Base-by-base conservation (phyloP, 2,329 filamentous ascomycete species). In the Aspergillus nomiae region DNA sequence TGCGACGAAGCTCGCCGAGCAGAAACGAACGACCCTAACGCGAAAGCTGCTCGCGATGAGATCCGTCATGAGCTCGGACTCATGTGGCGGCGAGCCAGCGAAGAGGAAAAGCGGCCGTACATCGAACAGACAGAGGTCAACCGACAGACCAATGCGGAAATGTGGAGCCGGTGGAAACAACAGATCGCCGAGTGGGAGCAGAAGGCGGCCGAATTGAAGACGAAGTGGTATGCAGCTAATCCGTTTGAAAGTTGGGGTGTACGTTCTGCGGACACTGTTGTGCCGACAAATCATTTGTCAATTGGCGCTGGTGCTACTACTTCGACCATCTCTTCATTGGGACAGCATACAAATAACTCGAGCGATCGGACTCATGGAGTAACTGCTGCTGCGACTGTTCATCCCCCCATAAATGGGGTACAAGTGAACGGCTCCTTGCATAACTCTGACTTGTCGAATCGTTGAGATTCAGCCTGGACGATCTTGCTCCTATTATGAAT, bases 41-140 rank as follows among this genome's bases (percentile, higher is more conserved):
- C 90, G 8, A 96, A 92, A 70, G 86, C 85, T 3, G 81, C 83
- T 2, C 84, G 86, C 48, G 85, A 89, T 71, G 92, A 96, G 72
- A 91, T 98, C 61, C 91, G 95, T 38, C 87, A 89, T 57, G 92
- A 93, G 75, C 87, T 95, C 11, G 94, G 94, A 32, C 90, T 90
- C 73, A 94, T 95, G 89, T 99, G 95, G 95, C 92, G 90, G 69
- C 90, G 91, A 56, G 88, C 91, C 0, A 79, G 84, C 1, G 83
- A 87, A 7, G 90, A 91, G 51, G 85, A 88, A 69, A 92, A 90
- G 72, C 85, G 86, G 73, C 94, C 93, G 0, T 98, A 91, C 72
- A 85, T 94, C 56, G 89, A 92, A 32, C 85, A 89, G 74, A 91
- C 91, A 4, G 84, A 89, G 60, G 84, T 84, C 58, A 90, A 92